Percentiles rank a stretch among this genome's conserved stretches.
Conservation (phyloP, 192 early-diverging fungal genomes). For the Rhizophagus prolifer region DNA sequence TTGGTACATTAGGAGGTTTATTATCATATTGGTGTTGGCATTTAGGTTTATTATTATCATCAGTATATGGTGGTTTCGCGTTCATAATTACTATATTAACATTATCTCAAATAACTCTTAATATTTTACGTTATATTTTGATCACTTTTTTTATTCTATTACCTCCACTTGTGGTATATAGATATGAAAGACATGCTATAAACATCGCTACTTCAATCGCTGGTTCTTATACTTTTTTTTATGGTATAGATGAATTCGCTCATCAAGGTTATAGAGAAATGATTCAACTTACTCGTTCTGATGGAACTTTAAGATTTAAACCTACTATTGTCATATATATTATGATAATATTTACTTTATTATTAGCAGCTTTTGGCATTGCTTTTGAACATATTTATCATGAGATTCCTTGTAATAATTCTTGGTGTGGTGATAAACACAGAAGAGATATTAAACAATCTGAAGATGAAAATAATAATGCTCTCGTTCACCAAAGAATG, state of each 20-base stretch:
- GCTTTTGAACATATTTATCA: conserved; percentile 37
- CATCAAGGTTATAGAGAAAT: conserved; percentile 34
- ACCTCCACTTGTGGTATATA: conserved; percentile 31
- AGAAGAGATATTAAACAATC: background rate
- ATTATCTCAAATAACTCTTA: conserved; percentile 29
- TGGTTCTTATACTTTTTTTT: conserved; percentile 40
- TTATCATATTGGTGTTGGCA: conserved; percentile 40
- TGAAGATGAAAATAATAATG: background rate
- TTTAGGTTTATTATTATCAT: conserved; percentile 42
- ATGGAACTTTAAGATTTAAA: conserved; percentile 32
- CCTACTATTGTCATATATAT: conserved; percentile 35
- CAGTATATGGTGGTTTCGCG: conserved; percentile 39
- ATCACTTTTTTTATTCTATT: conserved; percentile 27
- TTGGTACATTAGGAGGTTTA: conserved; percentile 35
- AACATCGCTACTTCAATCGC: conserved; percentile 40
- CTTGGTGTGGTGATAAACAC: conserved; percentile 34
- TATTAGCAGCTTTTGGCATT: conserved; percentile 38
- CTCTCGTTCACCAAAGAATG: too few species aligned
- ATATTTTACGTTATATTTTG: conserved; percentile 33
- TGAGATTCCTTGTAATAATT: conserved; percentile 33
- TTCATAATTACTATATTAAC: conserved; percentile 36
- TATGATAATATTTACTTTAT: conserved; percentile 35
- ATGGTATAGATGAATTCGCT: conserved; percentile 44
- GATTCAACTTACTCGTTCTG: conserved; percentile 37
- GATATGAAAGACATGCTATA: conserved; percentile 36